A percentile compares a stretch with the other conserved stretches of the same genome.
Conservation (phyloP, 495 filamentous ascomycete genomes). For the Neurospora sp. region DNA sequence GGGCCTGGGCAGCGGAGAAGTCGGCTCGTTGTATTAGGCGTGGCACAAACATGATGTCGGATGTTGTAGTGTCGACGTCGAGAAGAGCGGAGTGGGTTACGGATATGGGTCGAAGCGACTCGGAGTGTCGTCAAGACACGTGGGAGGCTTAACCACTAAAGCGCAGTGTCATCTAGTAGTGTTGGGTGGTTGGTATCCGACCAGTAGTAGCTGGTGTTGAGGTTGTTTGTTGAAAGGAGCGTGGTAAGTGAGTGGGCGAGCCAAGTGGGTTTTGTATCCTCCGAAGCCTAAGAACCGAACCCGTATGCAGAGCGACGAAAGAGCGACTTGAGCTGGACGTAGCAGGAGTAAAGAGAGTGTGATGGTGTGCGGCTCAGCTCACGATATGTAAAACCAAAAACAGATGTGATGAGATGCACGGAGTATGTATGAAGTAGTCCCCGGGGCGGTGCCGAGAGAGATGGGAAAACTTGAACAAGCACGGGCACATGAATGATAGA, state of each 20-base stretch:
- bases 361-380: neutral
- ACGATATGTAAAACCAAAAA: neutral
- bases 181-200: neutral
- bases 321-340: neutral
- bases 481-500: neutral
- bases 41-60: slow-evolving; percentile 17
- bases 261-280: neutral
- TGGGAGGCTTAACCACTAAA: neutral
- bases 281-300: neutral
- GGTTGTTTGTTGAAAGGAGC: neutral
- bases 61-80: neutral
- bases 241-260: neutral
- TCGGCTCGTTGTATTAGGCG: slow-evolving; percentile 1
- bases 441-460: neutral
- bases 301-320: neutral
- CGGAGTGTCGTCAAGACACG: neutral
- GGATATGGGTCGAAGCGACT: neutral
- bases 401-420: neutral
- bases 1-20: neutral
- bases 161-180: neutral
- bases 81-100: neutral
- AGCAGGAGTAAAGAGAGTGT: neutral
- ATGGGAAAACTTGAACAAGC: neutral
- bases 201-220: neutral
- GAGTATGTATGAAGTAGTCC: neutral